Base-by-base conservation (phyloP, 192 early-diverging fungal species). In the Fimicolochytrium jonesii region DNA sequence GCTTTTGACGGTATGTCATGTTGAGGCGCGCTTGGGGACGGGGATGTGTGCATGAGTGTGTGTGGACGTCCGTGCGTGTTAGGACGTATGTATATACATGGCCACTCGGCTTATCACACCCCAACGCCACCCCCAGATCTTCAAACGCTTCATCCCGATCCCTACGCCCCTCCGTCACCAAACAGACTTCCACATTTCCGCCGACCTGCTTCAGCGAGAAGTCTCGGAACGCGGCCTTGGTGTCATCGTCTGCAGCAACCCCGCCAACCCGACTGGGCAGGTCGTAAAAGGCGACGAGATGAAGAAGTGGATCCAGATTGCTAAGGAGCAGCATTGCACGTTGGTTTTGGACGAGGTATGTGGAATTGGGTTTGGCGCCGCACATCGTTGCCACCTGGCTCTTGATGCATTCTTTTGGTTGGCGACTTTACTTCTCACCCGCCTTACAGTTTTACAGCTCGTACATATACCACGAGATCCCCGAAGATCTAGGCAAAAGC, bases 111-210 rank as follows among this genome's bases (percentile, higher is more conserved):
- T n/a, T n/a, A n/a, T n/a, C n/a, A n/a, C n/a, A n/a, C n/a, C n/a
- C n/a, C n/a, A n/a, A n/a, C n/a, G n/a, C n/a, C n/a, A n/a, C n/a
- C n/a, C n/a, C n/a, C n/a, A 68, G 35, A 67, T 78, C 7, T 77
- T 77, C 60, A 78, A 75, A 51, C 60, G 67, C 18, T 80, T 82
- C 36, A 75, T 80, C 6, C 80, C 80, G 25, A 82, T 82, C 37
- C 80, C 80, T 11, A 82, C 80, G 4, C 66, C 76, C 1, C 61
- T 82, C 0, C 66, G 73, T 25, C 75, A 74, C 28, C 69, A 77
- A 10, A 33, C 53, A 1, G 55, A 61, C 11, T 82, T 77, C 49
- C 75, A 76, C 35, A 71, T 82, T n/a, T 66, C 78, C 36, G 67
- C 77, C 4, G 58, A 59, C 3, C 71, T 69, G 15, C 55, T 82